phyloP scores from a whole-genome alignment of 1,139 yeast species.

The Entelexis sorbosivorans region DNA sequence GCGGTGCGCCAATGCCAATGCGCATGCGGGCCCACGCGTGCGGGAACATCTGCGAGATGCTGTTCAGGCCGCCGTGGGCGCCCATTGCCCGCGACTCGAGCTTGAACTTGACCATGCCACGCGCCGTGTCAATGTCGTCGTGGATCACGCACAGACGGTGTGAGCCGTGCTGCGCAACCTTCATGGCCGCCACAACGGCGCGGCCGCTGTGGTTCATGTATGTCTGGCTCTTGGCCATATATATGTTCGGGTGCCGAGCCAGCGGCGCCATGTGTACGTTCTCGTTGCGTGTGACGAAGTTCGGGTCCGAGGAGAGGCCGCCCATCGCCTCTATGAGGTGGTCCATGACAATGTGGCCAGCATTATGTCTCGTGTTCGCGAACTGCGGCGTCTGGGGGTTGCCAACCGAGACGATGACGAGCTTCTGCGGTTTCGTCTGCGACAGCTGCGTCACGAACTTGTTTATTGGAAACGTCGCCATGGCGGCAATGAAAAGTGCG shows the following conservation, averaged over 20 bases:
- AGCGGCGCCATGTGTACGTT: constrained; percentile 11
- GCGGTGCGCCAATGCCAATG: constrained; percentile 66
- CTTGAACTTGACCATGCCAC: constrained; percentile 51
- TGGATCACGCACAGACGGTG: constrained; percentile 47
- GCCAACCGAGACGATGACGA: constrained; percentile 44
- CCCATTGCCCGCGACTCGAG: constrained; percentile 39
- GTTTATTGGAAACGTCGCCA: constrained; percentile 20
- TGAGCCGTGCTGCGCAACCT: constrained; percentile 26
- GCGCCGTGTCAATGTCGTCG: constrained; percentile 57
- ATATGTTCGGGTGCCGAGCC: constrained; percentile 23
- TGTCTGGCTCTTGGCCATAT: constrained; percentile 42
- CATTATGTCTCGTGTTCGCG: constrained; percentile 59
- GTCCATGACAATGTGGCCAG: constrained; percentile 49
- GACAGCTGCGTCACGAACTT: constrained; percentile 19
- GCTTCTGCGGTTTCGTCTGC: constrained; percentile 10
- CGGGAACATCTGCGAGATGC: constrained; percentile 37
- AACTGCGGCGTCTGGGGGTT: constrained; percentile 57
- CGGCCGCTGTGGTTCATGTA: constrained; percentile 63
- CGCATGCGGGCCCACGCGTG: constrained; percentile 44
- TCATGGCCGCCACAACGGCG: constrained; percentile 31
- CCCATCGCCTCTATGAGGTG: constrained; percentile 16
- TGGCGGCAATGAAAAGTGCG: not conserved
- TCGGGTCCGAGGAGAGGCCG: constrained; percentile 9
- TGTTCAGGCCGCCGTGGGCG: constrained; percentile 75
- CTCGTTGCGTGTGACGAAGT: not conserved